These are phyloP conservation scores for Isabelozyma heimii DNA, from an alignment of 805 yeast genomes.

Conservation along the genomic window DNA sequence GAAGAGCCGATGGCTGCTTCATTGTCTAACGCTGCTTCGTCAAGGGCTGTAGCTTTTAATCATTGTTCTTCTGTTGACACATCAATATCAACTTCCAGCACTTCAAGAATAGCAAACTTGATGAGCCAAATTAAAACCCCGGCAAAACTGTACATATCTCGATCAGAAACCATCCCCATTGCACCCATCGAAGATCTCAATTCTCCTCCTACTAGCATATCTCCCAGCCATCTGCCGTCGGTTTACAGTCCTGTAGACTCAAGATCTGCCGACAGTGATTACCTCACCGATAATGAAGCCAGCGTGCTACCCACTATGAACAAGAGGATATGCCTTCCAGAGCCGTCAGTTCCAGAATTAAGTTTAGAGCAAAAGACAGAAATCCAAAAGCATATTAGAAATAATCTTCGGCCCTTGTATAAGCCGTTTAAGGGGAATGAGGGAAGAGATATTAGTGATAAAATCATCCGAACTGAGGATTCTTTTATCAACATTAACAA, in stretches of 20 bases:
- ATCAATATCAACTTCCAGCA: neutral
- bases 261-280: neutral
- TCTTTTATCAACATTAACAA: conserved; percentile 62
- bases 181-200: neutral
- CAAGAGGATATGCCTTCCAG: neutral
- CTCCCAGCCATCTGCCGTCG: conserved; percentile 2
- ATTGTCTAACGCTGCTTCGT: neutral
- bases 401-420: conserved; percentile 49
- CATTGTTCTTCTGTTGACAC: too few relatives aligned
- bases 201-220: conserved; percentile 2
- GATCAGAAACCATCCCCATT: neutral
- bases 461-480: conserved; percentile 24
- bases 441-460: conserved; percentile 25
- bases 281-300: conserved; percentile 1
- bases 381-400: conserved; percentile 58
- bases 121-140: conserved; percentile 18
- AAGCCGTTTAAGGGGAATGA: conserved; percentile 18
- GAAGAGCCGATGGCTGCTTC: neutral
- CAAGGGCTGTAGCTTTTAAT: too few relatives aligned
- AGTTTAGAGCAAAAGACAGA: conserved; percentile 47
- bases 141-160: neutral
- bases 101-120: conserved; percentile 16
- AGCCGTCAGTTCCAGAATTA: conserved; percentile 11
- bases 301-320: neutral
- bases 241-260: neutral